Evolutionary conservation across 2,329 filamentous ascomycete genomes (phyloP).

Genomic region (Pseudocercospora macadamiae): DNA sequence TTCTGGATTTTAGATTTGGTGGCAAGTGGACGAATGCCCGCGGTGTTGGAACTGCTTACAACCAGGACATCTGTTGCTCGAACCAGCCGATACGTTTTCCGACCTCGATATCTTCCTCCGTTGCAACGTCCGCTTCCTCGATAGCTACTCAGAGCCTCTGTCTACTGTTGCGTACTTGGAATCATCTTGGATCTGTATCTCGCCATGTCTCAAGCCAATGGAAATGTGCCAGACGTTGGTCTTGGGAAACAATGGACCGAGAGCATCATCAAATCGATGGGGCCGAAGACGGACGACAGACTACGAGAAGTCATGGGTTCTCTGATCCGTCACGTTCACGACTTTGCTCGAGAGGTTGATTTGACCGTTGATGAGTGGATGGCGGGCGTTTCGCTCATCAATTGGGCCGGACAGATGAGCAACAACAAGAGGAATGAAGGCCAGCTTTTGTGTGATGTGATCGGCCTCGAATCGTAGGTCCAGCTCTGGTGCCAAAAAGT

Average conservation of each 20-base stretch:
- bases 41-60: slow-evolving; percentile 3
- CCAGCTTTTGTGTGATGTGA: slow-evolving; percentile 61
- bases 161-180: not conserved
- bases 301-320: slow-evolving; percentile 48
- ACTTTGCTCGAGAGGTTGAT: slow-evolving; percentile 62
- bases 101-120: not conserved
- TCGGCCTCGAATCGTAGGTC: slow-evolving; percentile 55
- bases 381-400: slow-evolving; percentile 59
- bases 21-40: not conserved
- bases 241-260: slow-evolving; percentile 29
- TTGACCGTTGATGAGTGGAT: slow-evolving; percentile 64
- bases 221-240: not conserved
- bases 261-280: slow-evolving; percentile 41
- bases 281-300: slow-evolving; percentile 39
- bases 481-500: too few species aligned
- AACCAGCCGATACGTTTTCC: not conserved
- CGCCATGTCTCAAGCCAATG: not conserved
- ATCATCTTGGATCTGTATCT: not conserved
- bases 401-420: slow-evolving; percentile 66
- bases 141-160: not conserved
- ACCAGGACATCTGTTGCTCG: not conserved
- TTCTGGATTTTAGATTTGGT: not conserved
- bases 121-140: not conserved
- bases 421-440: slow-evolving; percentile 65
- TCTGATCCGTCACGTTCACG: slow-evolving; percentile 60